phyloP scores from a whole-genome alignment of 371 early-diverging fungal species.

The Mucor racemosus region DNA sequence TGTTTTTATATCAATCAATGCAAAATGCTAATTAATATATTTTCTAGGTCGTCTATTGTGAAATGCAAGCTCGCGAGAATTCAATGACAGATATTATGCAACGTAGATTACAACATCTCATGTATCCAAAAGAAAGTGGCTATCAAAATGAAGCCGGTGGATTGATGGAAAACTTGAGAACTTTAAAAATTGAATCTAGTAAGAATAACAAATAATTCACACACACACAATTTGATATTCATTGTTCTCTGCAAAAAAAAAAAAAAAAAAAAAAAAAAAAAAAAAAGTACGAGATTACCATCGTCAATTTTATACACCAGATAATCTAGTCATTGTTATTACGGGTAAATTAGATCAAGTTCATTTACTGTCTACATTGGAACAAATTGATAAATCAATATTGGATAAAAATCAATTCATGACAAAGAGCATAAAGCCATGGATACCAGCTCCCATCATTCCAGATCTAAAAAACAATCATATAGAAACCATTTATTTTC shows the following conservation, averaged over 20 bases:
- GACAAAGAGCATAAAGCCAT: slow-evolving; percentile 22
- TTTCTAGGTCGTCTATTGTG: slow-evolving; percentile 40
- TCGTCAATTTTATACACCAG: slow-evolving; percentile 58
- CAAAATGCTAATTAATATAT: not conserved
- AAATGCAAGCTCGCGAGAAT: slow-evolving; percentile 41
- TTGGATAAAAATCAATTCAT: slow-evolving; percentile 34
- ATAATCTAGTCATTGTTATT: slow-evolving; percentile 58
- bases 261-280: too few species aligned
- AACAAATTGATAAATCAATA: slow-evolving; percentile 54
- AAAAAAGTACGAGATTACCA: slow-evolving; percentile 50
- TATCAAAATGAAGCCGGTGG: slow-evolving; percentile 63
- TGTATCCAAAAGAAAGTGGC: slow-evolving; percentile 58
- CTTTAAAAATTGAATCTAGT: slow-evolving; percentile 42
- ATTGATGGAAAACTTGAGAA: slow-evolving; percentile 47
- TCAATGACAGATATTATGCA: slow-evolving; percentile 23
- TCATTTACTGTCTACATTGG: slow-evolving; percentile 45
- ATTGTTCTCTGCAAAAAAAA: too few species aligned
- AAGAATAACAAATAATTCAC: slow-evolving; percentile 25
- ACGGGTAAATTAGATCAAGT: slow-evolving; percentile 51
- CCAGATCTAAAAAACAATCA: slow-evolving; percentile 40
- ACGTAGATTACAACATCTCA: slow-evolving; percentile 42
- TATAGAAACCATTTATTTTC: slow-evolving; percentile 49
- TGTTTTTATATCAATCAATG: not conserved
- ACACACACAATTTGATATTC: not conserved
- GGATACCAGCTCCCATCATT: slow-evolving; percentile 52